Base-by-base conservation (phyloP, 2,329 filamentous ascomycete species). In the Dothideomycetidae sp. region DNA sequence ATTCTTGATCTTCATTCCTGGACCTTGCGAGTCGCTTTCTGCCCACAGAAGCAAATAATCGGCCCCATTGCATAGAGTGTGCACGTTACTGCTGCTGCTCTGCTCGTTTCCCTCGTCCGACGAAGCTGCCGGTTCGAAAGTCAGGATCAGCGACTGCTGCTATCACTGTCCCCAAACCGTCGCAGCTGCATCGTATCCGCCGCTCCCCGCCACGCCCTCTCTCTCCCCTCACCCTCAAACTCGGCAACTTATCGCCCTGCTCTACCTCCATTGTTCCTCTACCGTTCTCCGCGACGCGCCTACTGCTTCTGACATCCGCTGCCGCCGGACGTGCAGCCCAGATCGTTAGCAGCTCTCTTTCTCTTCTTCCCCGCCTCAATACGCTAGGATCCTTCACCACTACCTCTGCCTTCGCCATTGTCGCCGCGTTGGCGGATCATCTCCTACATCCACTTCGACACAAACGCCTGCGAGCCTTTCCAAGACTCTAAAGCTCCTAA, bases 261-360 rank as follows among this genome's bases (percentile, higher is more conserved):
- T n/a, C n/a, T n/a, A n/a, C n/a, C 31, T 31, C 44, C 41, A 19
- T 45, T 39, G 9, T 29, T 31, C 13, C 43, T 36, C 32, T 40
- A 46, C 10, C 44, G 31, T 17, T 41, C 21, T 26, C n/a, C 21
- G 21, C 21, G 21, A n/a, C n/a, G n/a, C n/a, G n/a, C n/a, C n/a
- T n/a, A n/a, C n/a, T n/a, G n/a, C n/a, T n/a, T n/a, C 21, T 26
- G 7, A 26, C n/a, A 7, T 7, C 21, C 7, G 21, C 21, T 26
- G 21, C 21, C 21, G 21, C 21, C 7, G 21, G 21, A 26, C 21
- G 21, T 26, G 21, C 21, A 26, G 21, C 21, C 21, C 21, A 7
- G 21, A 26, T 7, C n/a, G n/a, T 26, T 26, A n/a, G 7, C 21
- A 7, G 21, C 21, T n/a, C 21, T 7, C 21, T n/a, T 7, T n/a